phyloP scores from a whole-genome alignment of 768 basidiomycete species.

The Leucosporidium yakuticum region DNA sequence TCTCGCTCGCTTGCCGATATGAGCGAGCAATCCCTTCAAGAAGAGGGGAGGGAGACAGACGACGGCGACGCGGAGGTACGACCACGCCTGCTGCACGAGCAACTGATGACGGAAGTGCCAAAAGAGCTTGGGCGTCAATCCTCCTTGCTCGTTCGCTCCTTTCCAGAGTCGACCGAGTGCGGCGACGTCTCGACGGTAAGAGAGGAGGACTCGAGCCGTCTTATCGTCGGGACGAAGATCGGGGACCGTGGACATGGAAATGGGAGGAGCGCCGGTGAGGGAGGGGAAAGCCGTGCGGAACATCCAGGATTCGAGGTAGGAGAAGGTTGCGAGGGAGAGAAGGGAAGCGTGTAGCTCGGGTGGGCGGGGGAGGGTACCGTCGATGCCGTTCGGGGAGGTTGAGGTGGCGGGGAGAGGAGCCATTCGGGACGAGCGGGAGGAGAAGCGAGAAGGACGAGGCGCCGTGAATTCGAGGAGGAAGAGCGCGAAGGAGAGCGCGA shows the following conservation, averaged over 20 bases:
- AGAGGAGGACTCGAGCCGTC: slow-evolving; percentile 37
- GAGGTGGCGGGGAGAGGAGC: not conserved
- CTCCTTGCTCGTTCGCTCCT: not conserved
- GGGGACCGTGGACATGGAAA: slow-evolving; percentile 25
- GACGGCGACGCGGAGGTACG: slow-evolving; percentile 40
- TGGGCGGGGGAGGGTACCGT: slow-evolving; percentile 4
- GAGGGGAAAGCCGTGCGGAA: slow-evolving; percentile 17
- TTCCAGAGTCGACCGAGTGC: not conserved
- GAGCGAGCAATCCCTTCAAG: slow-evolving; percentile 44
- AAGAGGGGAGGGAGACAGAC: slow-evolving; percentile 45
- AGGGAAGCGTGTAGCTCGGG: slow-evolving; percentile 37
- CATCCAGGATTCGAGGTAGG: slow-evolving; percentile 31
- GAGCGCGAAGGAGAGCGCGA: slow-evolving; percentile 15
- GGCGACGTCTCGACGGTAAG: slow-evolving; percentile 32
- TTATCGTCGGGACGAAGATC: slow-evolving; percentile 40
- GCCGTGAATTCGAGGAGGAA: slow-evolving; percentile 34
- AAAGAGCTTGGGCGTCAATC: slow-evolving; percentile 11
- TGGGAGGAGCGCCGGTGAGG: slow-evolving; percentile 3
- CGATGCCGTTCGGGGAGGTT: not conserved
- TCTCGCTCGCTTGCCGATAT: slow-evolving; percentile 41
- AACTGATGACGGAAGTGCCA: slow-evolving; percentile 20
- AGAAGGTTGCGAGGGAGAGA: slow-evolving; percentile 34
- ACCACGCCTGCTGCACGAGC: slow-evolving; percentile 23
- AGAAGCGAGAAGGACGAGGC: slow-evolving; percentile 17
- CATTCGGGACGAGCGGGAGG: slow-evolving; percentile 4